Evolutionary conservation across 768 basidiomycete species (phyloP), one percentile per base, ranked within the genome.

Genomic region (Butyriboletus loyo): DNA sequence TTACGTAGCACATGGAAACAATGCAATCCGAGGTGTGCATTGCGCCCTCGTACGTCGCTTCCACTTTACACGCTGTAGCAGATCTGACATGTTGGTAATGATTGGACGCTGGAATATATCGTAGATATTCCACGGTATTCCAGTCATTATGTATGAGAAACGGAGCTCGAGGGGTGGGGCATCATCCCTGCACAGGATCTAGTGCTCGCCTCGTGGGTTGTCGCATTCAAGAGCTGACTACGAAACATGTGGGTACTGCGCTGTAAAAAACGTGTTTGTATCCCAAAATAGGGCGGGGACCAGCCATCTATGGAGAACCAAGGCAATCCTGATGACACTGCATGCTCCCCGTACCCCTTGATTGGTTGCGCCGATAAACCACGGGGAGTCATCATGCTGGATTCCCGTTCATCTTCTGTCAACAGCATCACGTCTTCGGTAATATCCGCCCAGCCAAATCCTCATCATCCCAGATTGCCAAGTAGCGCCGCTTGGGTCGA

Each of bases 371-470:
- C 62, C 59, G 69, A 66, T 68, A 63, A 61, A 53, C 59, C 64
- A 70, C 62, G 65, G 54, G 58, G 66, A 58, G 60, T 64, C 59
- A 56, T 66, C 62, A 59, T 61, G 59, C 59, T 59, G 61, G 70
- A 62, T 69, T 69, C 64, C 69, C 70, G 66, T 71, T 68, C 64
- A 60, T 60, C 52, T 58, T 52, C 37, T 53, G 54, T 57, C 59
- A 61, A 59, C 57, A 53, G 50, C 68, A 69, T 60, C 60, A 66
- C 61, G 62, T 54, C 58, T 50, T 72, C 68, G 68, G 66, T 70
- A 70, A 70, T 70, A 63, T 70, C 68, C 68, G 68, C 49, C 41
- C 35, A 54, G 28, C 53, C 40, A 42, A 54, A 58, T 54, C 61
- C 55, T 61, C 63, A 59, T 61, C 64, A 48, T 48, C 38, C 42